Conservation (phyloP, 768 basidiomycete genomes). For the Rhizopogon sp. region DNA sequence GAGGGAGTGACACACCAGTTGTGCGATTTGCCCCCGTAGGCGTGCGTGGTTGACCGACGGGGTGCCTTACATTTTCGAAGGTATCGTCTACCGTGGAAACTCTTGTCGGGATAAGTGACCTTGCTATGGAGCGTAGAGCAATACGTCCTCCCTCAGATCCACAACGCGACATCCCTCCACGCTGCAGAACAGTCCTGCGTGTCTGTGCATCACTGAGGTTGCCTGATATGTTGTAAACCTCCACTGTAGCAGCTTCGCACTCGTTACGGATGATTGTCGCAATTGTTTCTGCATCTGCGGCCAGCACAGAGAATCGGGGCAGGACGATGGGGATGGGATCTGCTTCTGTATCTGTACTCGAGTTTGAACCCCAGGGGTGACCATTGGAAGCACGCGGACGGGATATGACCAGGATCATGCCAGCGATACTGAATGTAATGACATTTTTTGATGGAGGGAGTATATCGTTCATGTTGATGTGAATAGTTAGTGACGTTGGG, state of each 20-base stretch:
- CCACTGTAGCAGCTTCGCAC: constrained; percentile 44
- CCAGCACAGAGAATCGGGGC: constrained; percentile 65
- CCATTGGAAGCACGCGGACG: constrained; percentile 24
- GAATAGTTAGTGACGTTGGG: constrained; percentile 59
- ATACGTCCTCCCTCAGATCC: constrained; percentile 59
- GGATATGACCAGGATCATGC: constrained; percentile 58
- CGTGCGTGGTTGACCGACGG: constrained; percentile 17
- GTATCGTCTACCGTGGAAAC: constrained; percentile 10
- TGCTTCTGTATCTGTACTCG: constrained; percentile 19
- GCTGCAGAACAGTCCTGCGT: constrained; percentile 59
- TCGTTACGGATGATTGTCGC: constrained; percentile 59
- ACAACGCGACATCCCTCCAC: constrained; percentile 54
- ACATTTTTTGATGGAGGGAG: constrained; percentile 57
- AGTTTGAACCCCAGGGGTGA: constrained; percentile 11
- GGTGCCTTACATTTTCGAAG: constrained; percentile 15
- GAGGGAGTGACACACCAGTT: constrained; percentile 8
- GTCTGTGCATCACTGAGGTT: constrained; percentile 56
- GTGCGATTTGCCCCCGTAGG: constrained; percentile 12
- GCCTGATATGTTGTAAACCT: constrained; percentile 57
- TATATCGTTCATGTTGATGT: constrained; percentile 78
- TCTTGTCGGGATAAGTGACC: constrained; percentile 15
- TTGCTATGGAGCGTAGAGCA: constrained; percentile 39
- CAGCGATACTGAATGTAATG: constrained; percentile 63
- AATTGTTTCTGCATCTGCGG: constrained; percentile 58
- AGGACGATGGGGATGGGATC: constrained; percentile 52